Percentiles rank a stretch among this genome's conserved stretches.
Evolutionary conservation across 23 red algal genomes (phyloP).

Genomic region (Gracilaria caudata): DNA sequence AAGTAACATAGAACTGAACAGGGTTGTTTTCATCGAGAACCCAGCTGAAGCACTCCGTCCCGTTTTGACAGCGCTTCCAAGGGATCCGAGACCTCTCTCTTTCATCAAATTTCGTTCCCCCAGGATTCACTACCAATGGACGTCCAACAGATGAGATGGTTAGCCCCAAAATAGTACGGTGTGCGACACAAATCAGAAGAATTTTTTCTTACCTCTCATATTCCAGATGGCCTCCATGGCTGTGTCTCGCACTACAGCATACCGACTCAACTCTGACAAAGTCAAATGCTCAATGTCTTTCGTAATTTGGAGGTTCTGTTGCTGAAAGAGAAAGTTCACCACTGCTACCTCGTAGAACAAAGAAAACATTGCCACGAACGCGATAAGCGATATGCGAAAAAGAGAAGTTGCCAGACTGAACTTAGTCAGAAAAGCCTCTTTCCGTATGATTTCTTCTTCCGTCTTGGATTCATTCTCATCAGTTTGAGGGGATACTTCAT

Average conservation of each 20-base stretch:
- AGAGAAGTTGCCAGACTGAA: slow-evolving; percentile 31
- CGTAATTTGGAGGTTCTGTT: slow-evolving; percentile 9
- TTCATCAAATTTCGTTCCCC: slow-evolving; percentile 21
- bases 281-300: slow-evolving; percentile 33
- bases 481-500: not conserved
- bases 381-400: slow-evolving; percentile 32
- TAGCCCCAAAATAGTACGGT: not conserved
- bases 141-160: not conserved
- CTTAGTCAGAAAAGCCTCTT: slow-evolving; percentile 29
- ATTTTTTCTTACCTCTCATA: slow-evolving; percentile 7
- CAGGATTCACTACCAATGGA: slow-evolving; percentile 23
- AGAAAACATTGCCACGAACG: slow-evolving; percentile 36
- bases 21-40: slow-evolving; percentile 43
- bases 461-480: not conserved
- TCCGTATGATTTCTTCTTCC: not conserved
- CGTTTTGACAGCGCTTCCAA: slow-evolving; percentile 28
- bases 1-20: slow-evolving; percentile 37
- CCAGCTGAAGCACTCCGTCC: slow-evolving; percentile 30
- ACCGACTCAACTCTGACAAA: not conserved
- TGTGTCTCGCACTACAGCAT: slow-evolving; percentile 27
- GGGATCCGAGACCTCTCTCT: slow-evolving; percentile 4
- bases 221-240: slow-evolving; percentile 47
- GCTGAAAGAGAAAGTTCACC: slow-evolving; percentile 61
- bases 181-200: not conserved
- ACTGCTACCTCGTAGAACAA: slow-evolving; percentile 63